Conservation (phyloP, 2,329 filamentous ascomycete species). For the Penicillium sp. region DNA sequence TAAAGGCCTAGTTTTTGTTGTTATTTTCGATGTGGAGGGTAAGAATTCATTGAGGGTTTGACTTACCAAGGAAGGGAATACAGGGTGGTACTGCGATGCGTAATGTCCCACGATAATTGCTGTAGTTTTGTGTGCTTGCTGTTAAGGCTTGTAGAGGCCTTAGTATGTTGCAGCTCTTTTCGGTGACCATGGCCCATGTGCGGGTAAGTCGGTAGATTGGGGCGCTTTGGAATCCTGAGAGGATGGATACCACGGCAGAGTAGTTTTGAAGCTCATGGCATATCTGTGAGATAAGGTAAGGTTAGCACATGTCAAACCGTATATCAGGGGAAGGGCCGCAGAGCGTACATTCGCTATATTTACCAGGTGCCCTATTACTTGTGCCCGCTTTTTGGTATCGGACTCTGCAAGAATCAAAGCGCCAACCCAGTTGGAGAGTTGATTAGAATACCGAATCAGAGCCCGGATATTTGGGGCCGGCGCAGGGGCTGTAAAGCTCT, state of each 20-base stretch:
- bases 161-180: constrained; percentile 70
- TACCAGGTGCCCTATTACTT: constrained; percentile 95
- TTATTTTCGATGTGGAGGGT: neutral
- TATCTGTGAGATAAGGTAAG: constrained; percentile 58
- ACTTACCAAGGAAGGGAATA: constrained; percentile 88
- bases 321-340: neutral
- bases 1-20: constrained; percentile 69
- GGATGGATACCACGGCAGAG: constrained; percentile 90
- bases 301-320: neutral
- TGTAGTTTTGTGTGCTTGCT: constrained; percentile 89
- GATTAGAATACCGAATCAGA: constrained; percentile 91
- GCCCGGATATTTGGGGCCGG: constrained; percentile 88
- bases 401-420: constrained; percentile 91
- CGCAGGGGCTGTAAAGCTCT: constrained; percentile 60
- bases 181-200: constrained; percentile 88
- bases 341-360: constrained; percentile 75
- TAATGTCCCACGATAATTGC: constrained; percentile 61
- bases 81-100: constrained; percentile 88
- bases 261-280: constrained; percentile 89
- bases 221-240: constrained; percentile 85
- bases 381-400: constrained; percentile 87
- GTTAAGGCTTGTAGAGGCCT: constrained; percentile 87
- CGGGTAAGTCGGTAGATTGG: constrained; percentile 87
- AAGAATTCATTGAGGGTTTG: neutral
- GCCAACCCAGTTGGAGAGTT: constrained; percentile 96